Evolutionary conservation across 306 rosid species (phyloP).

Genomic region (Dalbergia cochinchinensis): DNA sequence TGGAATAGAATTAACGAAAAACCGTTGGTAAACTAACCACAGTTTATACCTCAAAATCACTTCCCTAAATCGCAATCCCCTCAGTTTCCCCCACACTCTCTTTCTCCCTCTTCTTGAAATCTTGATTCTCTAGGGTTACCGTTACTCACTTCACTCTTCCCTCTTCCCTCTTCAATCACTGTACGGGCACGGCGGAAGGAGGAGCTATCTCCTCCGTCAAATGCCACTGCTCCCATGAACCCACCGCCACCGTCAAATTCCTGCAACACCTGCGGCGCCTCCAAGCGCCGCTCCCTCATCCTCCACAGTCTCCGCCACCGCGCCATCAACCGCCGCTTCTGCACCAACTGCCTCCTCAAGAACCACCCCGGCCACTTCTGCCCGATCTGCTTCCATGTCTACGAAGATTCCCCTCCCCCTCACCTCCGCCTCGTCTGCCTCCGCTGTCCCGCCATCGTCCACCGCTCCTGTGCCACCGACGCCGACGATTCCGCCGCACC

Average conservation of each 20-base stretch:
- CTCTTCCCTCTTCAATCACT: neutral
- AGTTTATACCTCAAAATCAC: constrained; percentile 9
- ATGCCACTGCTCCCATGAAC: constrained; percentile 55
- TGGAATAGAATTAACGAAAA: neutral
- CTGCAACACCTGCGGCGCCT: constrained; percentile 58
- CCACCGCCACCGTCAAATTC: neutral
- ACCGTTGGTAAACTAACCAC: neutral
- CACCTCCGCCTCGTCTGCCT: constrained; percentile 69
- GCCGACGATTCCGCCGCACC: neutral
- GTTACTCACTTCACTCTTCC: neutral
- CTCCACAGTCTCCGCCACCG: constrained; percentile 62
- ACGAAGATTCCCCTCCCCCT: constrained; percentile 55
- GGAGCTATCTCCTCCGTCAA: constrained; percentile 20
- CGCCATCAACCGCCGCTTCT: constrained; percentile 51
- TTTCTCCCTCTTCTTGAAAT: neutral
- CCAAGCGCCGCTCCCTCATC: constrained; percentile 42
- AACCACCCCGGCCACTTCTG: constrained; percentile 68
- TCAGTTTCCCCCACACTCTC: neutral
- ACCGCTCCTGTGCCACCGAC: constrained; percentile 58
- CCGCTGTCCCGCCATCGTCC: constrained; percentile 73
- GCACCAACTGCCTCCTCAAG: constrained; percentile 80
- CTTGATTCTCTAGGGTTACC: constrained; percentile 9
- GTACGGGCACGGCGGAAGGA: constrained; percentile 11
- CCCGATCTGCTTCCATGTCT: constrained; percentile 71
- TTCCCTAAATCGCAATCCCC: neutral